A percentile compares a stretch with the other conserved stretches of the same genome.
phyloP scores from a whole-genome alignment of 2,329 filamentous ascomycete genomes.

The Verticillium zaregamsianum region DNA sequence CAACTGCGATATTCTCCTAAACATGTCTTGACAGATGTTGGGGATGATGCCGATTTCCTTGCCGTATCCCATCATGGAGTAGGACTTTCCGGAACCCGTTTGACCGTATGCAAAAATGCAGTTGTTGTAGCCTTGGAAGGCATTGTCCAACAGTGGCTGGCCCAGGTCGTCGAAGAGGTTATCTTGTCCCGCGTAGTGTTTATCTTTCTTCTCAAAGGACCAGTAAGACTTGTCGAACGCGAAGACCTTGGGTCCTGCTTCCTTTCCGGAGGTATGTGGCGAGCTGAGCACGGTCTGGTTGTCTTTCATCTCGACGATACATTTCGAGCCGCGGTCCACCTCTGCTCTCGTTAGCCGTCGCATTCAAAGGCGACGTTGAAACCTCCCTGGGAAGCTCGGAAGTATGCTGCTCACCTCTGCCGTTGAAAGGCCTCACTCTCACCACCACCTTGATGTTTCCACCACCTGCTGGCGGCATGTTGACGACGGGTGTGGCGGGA shows the following conservation, averaged over 20 bases:
- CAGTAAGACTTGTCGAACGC: slow-evolving; percentile 97
- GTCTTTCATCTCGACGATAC: slow-evolving; percentile 94
- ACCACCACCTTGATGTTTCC: slow-evolving; percentile 99
- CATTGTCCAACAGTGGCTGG: slow-evolving; percentile 89
- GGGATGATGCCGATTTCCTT: slow-evolving; percentile 95
- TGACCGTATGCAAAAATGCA: slow-evolving; percentile 99
- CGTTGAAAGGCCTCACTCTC: slow-evolving; percentile 91
- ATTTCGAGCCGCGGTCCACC: slow-evolving; percentile 87
- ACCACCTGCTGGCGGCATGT: slow-evolving; percentile 67
- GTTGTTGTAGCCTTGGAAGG: slow-evolving; percentile 98
- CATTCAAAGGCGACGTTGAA: not conserved
- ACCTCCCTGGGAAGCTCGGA: not conserved
- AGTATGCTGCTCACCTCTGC: slow-evolving; percentile 63
- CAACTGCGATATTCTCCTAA: slow-evolving; percentile 72
- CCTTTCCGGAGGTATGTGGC: slow-evolving; percentile 69
- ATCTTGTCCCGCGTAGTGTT: slow-evolving; percentile 85
- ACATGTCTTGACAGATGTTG: slow-evolving; percentile 97
- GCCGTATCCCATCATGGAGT: slow-evolving; percentile 99
- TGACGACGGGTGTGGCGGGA: not conserved
- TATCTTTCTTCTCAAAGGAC: slow-evolving; percentile 83
- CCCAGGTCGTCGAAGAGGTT: slow-evolving; percentile 86
- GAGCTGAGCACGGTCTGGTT: slow-evolving; percentile 82
- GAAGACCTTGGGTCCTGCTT: slow-evolving; percentile 75
- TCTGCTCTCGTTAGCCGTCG: slow-evolving; percentile 49
- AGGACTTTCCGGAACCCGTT: slow-evolving; percentile 97